Evolutionary conservation across 1,284 basidiomycete species (phyloP).

Genomic region (Kwoniella shivajii): DNA sequence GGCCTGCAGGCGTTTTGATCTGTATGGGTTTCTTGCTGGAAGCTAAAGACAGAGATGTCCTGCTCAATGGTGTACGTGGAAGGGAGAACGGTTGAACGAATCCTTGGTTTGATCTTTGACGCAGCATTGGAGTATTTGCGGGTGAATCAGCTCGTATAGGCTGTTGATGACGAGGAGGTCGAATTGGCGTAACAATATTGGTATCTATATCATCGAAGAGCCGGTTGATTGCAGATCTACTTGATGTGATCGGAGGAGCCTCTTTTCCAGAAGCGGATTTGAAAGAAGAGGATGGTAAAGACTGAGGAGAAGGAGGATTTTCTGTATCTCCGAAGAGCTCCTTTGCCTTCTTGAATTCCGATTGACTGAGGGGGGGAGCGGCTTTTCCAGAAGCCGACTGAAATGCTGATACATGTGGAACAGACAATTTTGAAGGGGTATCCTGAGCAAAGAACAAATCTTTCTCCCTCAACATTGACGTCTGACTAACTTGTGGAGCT

Average conservation of each 20-base stretch:
- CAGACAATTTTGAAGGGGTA: neutral
- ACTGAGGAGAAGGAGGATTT: neutral
- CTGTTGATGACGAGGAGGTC: neutral
- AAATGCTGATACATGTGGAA: neutral
- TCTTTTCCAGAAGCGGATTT: constrained; percentile 17
- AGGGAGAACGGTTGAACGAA: constrained; percentile 18
- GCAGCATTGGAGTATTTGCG: neutral
- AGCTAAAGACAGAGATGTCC: constrained; percentile 33
- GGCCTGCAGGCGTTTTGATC: constrained; percentile 33
- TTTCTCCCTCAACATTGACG: neutral
- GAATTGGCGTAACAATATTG: constrained; percentile 1
- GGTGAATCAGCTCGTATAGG: constrained; percentile 1
- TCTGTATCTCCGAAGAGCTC: neutral
- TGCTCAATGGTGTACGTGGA: constrained; percentile 25
- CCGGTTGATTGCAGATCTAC: constrained; percentile 2
- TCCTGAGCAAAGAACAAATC: constrained; percentile 1
- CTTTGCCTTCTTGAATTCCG: neutral
- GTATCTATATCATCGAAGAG: constrained; percentile 10
- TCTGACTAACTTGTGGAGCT: neutral
- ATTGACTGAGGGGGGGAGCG: constrained; percentile 1
- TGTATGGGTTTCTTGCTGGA: constrained; percentile 25
- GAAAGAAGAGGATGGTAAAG: neutral
- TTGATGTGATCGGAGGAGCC: neutral
- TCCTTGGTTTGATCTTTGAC: neutral
- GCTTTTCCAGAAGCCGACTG: constrained; percentile 12